phyloP scores from a whole-genome alignment of 805 yeast species.

The Zygotorulaspora florentina region DNA sequence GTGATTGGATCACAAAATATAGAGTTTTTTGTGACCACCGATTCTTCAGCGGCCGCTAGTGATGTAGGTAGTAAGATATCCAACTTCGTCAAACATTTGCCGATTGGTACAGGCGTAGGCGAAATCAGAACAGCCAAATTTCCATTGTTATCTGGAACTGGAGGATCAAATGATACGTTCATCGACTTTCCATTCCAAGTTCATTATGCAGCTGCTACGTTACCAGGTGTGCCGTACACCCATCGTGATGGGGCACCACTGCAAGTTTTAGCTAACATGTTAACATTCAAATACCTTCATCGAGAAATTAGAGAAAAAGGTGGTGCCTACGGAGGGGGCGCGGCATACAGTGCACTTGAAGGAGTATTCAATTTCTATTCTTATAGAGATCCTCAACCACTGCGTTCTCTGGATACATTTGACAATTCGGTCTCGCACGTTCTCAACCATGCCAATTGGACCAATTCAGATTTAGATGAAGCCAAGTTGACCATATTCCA shows the following conservation, averaged over 20 bases:
- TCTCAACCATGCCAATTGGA: slow-evolving; percentile 45
- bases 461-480: slow-evolving; percentile 67
- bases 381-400: slow-evolving; percentile 89
- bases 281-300: slow-evolving; percentile 81
- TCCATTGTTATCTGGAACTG: slow-evolving; percentile 1
- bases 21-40: slow-evolving; percentile 57
- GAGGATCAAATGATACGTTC: slow-evolving; percentile 37
- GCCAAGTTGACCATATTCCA: slow-evolving; percentile 92
- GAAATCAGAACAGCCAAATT: slow-evolving; percentile 6
- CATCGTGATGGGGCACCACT: slow-evolving; percentile 78
- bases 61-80: slow-evolving; percentile 25
- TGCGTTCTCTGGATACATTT: slow-evolving; percentile 61
- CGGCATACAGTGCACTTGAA: slow-evolving; percentile 71
- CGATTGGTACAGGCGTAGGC: slow-evolving; percentile 11
- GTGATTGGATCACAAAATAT: slow-evolving; percentile 43
- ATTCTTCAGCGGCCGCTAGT: slow-evolving; percentile 36
- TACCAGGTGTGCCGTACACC: slow-evolving; percentile 61
- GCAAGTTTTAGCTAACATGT: slow-evolving; percentile 73
- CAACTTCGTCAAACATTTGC: slow-evolving; percentile 29
- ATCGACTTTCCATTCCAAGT: slow-evolving; percentile 84
- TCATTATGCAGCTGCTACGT: slow-evolving; percentile 68
- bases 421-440: slow-evolving; percentile 48
- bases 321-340: slow-evolving; percentile 98
- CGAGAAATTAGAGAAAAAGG: slow-evolving; percentile 90
- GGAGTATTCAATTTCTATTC: slow-evolving; percentile 82